phyloP scores from a whole-genome alignment of 78 protist genomes.

The Guillardia theta region DNA sequence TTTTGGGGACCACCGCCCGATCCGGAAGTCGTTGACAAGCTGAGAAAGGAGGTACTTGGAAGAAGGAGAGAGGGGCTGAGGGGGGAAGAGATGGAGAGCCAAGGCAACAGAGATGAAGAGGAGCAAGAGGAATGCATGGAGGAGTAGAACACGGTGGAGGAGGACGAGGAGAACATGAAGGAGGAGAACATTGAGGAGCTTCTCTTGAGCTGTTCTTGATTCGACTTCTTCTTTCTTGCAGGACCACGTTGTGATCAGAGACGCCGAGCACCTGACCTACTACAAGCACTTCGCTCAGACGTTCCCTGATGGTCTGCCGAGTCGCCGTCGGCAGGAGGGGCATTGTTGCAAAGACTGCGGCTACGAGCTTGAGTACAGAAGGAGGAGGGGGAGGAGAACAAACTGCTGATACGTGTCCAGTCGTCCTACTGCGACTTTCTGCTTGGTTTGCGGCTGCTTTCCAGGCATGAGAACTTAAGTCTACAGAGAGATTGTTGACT shows the following conservation, averaged over 20 bases:
- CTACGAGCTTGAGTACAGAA: too few relatives aligned
- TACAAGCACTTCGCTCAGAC: background rate
- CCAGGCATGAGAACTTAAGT: too few relatives aligned
- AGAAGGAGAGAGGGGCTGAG: background rate
- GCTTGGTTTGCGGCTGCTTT: too few relatives aligned
- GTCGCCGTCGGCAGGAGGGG: too few relatives aligned
- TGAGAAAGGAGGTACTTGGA: background rate
- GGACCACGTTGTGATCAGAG: background rate
- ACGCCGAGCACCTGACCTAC: background rate
- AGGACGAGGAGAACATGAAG: background rate
- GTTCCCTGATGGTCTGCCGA: background rate
- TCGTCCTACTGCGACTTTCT: too few relatives aligned
- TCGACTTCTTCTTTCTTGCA: too few relatives aligned
- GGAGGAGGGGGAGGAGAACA: too few relatives aligned
- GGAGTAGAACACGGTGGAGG: background rate
- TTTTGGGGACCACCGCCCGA: background rate
- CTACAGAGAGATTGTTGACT: too few relatives aligned
- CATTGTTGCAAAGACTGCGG: too few relatives aligned
- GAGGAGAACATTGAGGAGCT: too few relatives aligned
- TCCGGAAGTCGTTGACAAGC: background rate
- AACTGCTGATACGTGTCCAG: too few relatives aligned
- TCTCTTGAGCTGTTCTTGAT: too few relatives aligned
- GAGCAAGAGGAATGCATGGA: background rate
- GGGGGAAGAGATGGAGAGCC: background rate
- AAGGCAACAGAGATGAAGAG: background rate